phyloP scores from a whole-genome alignment of 2,329 filamentous ascomycete species.

The Sclerotinia trifoliorum region DNA sequence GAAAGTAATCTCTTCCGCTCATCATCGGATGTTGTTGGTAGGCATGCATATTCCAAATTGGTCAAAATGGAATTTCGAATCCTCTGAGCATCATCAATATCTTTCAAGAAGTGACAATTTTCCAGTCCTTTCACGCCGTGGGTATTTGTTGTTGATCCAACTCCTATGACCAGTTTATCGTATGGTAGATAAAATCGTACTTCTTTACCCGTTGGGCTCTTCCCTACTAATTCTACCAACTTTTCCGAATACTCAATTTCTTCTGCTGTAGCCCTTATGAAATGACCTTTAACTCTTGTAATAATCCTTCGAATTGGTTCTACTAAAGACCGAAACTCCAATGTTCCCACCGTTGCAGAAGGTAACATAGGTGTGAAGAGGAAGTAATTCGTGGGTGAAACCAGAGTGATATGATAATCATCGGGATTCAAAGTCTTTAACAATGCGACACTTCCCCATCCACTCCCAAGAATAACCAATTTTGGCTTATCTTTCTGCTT shows the following conservation, averaged over 20 bases:
- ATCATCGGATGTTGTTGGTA: constrained; percentile 88
- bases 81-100: constrained; percentile 84
- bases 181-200: constrained; percentile 91
- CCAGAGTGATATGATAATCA: constrained; percentile 93
- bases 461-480: constrained; percentile 87
- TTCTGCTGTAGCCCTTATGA: constrained; percentile 81
- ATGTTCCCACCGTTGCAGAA: constrained; percentile 91
- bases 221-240: constrained; percentile 80
- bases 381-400: constrained; percentile 95
- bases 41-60: constrained; percentile 85
- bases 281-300: constrained; percentile 76
- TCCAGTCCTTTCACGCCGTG: constrained; percentile 95
- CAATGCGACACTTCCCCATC: constrained; percentile 91
- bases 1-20: constrained; percentile 85
- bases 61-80: constrained; percentile 87
- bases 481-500: constrained; percentile 83
- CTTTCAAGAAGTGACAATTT: constrained; percentile 91
- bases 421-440: constrained; percentile 87
- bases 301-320: constrained; percentile 90
- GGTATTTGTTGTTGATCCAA: constrained; percentile 89
- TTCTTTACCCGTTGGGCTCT: constrained; percentile 68
- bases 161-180: constrained; percentile 90
- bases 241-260: constrained; percentile 91
- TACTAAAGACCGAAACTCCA: constrained; percentile 86
- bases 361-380: constrained; percentile 98